Conservation (phyloP, 116 monocot species). For the Papilionanthe hybrid region DNA sequence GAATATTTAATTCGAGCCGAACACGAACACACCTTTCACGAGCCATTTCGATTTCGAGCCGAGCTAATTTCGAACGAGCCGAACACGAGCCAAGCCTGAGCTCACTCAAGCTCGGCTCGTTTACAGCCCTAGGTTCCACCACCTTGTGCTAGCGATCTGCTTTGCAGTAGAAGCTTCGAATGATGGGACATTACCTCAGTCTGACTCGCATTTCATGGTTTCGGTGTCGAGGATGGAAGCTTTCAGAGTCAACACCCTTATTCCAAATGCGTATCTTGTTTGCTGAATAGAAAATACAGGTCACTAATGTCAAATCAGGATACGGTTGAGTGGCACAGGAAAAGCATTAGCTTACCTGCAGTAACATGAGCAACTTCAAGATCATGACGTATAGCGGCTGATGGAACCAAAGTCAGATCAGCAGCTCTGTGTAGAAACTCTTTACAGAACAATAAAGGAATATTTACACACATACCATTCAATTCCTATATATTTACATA, state of each 20-base stretch:
- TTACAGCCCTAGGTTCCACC: too few species aligned
- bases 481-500: too few species aligned
- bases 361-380: constrained; percentile 57
- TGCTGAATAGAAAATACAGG: constrained; percentile 26
- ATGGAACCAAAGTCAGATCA: constrained; percentile 90
- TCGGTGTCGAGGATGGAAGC: constrained; percentile 40
- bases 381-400: constrained; percentile 71
- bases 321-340: neutral
- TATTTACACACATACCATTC: neutral
- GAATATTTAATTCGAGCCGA: too few species aligned
- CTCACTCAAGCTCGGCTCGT: too few species aligned
- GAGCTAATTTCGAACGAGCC: too few species aligned
- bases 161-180: neutral
- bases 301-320: neutral
- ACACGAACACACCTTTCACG: too few species aligned
- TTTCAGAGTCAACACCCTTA: constrained; percentile 59
- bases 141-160: neutral
- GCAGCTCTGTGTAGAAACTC: constrained; percentile 86
- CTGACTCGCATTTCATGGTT: constrained; percentile 44
- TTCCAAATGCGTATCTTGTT: constrained; percentile 49
- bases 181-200: constrained; percentile 14
- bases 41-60: too few species aligned
- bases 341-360: constrained; percentile 36
- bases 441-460: constrained; percentile 7
- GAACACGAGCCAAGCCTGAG: too few species aligned